Base-by-base conservation (phyloP, 2,329 filamentous ascomycete genomes). In the Fusarium sp. region DNA sequence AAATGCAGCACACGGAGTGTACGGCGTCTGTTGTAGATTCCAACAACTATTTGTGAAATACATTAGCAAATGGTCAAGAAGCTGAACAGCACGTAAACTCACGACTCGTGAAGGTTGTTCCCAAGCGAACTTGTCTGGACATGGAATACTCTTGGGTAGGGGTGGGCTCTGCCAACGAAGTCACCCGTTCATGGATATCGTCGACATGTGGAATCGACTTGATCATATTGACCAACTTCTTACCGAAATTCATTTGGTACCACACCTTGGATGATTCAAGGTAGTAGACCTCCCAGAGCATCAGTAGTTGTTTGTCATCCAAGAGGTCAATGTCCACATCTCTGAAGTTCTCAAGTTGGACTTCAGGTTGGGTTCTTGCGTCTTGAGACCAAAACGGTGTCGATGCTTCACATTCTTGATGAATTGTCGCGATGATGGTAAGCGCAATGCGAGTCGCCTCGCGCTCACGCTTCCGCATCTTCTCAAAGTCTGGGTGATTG, bases 1-100 rank as follows among this genome's bases (percentile, higher is more conserved):
- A 81, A 71, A 14, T 80, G 71, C 1, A 81, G 58, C 0, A 79
- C 71, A 9, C 59, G 68, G 2, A 74, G 70, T 0, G 56, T 49
- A 1, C 64, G 50, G 4, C 62, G 54, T 11, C 75, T 70, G 0
- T 54, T 25, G 6, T 64, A 42, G 4, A 80, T 67, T 1, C 70
- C 42, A 0, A 27, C 42, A 9, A 79, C 79, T 80, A 51, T 25
- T 13, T 31, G 10, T n/a, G n/a, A 16, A n/a, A n/a, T 4, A 38
- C 58, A 50, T 74, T 50, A 76, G 65, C 8, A 44, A 38, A 9
- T 20, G 6, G 8, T 27, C 6, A 29, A 23, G 13, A 11, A 36
- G 16, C 9, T n/a, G 9, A 11, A 31, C 10, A 6, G n/a, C 14
- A 16, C 14, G 42, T 25, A 46, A 25, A 72, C 76, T 73, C 61